A percentile compares a stretch with the other conserved stretches of the same genome.
phyloP scores from a whole-genome alignment of 2,329 filamentous ascomycete species.

The Orbilia quercus region DNA sequence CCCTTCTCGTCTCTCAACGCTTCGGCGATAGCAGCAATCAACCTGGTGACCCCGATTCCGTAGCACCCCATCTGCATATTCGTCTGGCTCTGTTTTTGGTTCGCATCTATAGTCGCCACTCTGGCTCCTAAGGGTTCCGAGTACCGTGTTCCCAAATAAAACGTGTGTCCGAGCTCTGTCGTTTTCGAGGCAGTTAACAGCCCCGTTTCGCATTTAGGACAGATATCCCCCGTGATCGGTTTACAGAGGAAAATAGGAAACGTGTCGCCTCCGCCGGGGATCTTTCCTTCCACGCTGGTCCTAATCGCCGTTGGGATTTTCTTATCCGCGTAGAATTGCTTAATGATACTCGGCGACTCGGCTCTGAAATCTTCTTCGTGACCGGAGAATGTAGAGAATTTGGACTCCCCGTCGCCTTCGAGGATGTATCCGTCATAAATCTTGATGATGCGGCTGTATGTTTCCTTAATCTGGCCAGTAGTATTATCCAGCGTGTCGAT shows the following conservation, averaged over 20 bases:
- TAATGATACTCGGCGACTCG: slow-evolving; percentile 47
- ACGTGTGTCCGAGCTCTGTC: slow-evolving; percentile 93
- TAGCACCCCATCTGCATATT: slow-evolving; percentile 94
- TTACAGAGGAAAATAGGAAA: slow-evolving; percentile 42
- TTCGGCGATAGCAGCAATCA: slow-evolving; percentile 87
- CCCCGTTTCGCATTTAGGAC: slow-evolving; percentile 75
- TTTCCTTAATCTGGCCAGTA: slow-evolving; percentile 38
- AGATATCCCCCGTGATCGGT: slow-evolving; percentile 73
- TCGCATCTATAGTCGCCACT: slow-evolving; percentile 65
- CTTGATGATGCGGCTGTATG: slow-evolving; percentile 46
- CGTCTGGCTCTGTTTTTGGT: slow-evolving; percentile 62
- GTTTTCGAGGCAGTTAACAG: slow-evolving; percentile 75
- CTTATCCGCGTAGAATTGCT: slow-evolving; percentile 41
- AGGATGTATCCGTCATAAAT: slow-evolving; percentile 51
- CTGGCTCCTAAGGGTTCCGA: slow-evolving; percentile 77
- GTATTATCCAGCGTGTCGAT: slow-evolving; percentile 36
- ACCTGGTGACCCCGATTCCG: slow-evolving; percentile 90
- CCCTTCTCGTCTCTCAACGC: slow-evolving; percentile 77
- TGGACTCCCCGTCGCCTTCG: slow-evolving; percentile 41
- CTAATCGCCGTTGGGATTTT: slow-evolving; percentile 38
- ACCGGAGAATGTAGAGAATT: slow-evolving; percentile 51
- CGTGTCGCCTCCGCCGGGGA: slow-evolving; percentile 62
- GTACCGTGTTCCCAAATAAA: slow-evolving; percentile 91
- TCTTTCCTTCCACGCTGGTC: slow-evolving; percentile 60
- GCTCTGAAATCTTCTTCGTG: slow-evolving; percentile 48